Evolutionary conservation across 257 asterid species (phyloP).

Genomic region (Fraxinus quadrangulata): DNA sequence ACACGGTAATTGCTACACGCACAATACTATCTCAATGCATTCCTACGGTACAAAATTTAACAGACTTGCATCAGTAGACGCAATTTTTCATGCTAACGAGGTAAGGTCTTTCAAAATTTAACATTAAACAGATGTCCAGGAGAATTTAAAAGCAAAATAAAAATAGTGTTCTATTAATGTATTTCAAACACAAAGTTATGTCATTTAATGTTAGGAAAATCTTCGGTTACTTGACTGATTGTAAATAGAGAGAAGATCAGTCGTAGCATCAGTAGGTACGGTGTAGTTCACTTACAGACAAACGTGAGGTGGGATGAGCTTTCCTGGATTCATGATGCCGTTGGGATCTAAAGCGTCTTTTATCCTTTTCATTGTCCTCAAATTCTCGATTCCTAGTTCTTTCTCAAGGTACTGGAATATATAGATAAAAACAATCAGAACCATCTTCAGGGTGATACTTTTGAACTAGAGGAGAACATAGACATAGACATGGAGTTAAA

Average conservation of each 20-base stretch:
- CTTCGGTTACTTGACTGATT: neutral
- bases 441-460: neutral
- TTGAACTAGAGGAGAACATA: neutral
- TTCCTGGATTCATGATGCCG: conserved; percentile 91
- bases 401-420: conserved; percentile 78
- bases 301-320: conserved; percentile 87
- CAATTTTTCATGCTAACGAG: neutral
- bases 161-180: neutral
- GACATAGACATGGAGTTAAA: conserved; percentile 1
- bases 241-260: neutral
- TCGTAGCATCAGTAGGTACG: neutral
- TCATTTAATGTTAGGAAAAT: neutral
- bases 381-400: conserved; percentile 88
- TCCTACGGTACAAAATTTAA: neutral
- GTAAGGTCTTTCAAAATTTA: too few species aligned
- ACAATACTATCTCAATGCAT: neutral
- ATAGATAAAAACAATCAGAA: neutral
- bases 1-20: too few species aligned
- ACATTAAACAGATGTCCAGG: neutral
- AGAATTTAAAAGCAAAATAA: neutral
- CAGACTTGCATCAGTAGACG: too few species aligned
- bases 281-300: conserved; percentile 43
- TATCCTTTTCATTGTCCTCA: conserved; percentile 86
- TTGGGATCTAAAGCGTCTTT: conserved; percentile 88
- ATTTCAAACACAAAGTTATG: neutral